Percentiles rank a stretch among this genome's conserved stretches.
Evolutionary conservation across 257 asterid genomes (phyloP).

Genomic region (Solanum corneliomulleri): DNA sequence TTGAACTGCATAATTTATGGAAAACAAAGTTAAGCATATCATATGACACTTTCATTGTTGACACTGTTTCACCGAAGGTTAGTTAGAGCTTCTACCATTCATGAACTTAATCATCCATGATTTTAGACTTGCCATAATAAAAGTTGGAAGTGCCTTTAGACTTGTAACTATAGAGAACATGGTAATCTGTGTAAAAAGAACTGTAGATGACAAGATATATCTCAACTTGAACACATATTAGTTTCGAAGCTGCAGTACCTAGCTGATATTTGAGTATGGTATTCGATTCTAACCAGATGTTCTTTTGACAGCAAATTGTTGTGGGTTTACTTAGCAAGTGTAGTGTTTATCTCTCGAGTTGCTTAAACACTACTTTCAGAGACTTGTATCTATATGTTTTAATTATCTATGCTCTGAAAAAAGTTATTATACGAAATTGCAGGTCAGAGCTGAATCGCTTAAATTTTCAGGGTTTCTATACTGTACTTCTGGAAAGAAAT

Average conservation of each 20-base stretch:
- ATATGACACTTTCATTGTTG: not conserved
- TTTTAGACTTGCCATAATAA: not conserved
- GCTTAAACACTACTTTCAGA: not conserved
- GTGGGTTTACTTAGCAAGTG: not conserved
- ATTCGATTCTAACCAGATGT: not conserved
- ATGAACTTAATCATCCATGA: not conserved
- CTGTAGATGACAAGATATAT: not conserved
- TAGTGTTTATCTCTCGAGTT: not conserved
- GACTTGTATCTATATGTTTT: not conserved
- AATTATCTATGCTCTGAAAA: not conserved
- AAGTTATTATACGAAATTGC: not conserved
- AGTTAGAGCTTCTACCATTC: not conserved
- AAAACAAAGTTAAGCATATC: not conserved
- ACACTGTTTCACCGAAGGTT: not conserved
- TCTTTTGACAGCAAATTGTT: not conserved
- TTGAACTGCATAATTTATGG: not conserved
- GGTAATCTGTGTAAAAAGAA: not conserved
- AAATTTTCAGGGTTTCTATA: conserved; percentile 65
- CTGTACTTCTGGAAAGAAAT: conserved; percentile 52
- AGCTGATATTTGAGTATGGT: not conserved
- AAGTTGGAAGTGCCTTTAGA: not conserved
- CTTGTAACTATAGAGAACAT: not conserved
- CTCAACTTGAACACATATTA: not conserved
- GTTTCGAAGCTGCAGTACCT: conserved; percentile 11
- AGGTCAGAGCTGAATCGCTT: conserved; percentile 74